A percentile compares a stretch with the other conserved stretches of the same genome.
Evolutionary conservation across 1,284 basidiomycete genomes (phyloP).

Genomic region (Cerioporus squamosus): DNA sequence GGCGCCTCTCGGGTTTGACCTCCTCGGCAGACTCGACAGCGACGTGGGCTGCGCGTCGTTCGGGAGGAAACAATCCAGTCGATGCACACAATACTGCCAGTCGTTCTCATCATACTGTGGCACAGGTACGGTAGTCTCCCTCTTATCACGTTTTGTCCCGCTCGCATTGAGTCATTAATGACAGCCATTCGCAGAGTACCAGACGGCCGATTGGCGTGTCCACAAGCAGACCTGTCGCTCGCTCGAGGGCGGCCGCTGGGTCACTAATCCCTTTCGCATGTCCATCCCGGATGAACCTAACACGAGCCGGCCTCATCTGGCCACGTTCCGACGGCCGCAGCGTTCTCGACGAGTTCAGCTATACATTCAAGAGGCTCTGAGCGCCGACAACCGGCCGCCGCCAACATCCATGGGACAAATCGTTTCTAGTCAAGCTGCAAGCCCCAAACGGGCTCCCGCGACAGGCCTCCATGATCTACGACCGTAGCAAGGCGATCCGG

Average conservation of each 20-base stretch:
- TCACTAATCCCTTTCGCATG: slow-evolving; percentile 33
- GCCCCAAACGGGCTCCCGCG: slow-evolving; percentile 1
- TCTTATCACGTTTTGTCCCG: not conserved
- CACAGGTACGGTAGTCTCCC: slow-evolving; percentile 24
- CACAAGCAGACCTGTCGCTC: slow-evolving; percentile 45
- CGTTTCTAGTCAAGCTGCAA: slow-evolving; percentile 49
- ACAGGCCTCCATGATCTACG: slow-evolving; percentile 41
- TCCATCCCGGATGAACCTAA: slow-evolving; percentile 9
- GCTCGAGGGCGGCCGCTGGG: slow-evolving; percentile 45
- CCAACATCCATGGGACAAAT: slow-evolving; percentile 41
- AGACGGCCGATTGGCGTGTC: slow-evolving; percentile 42
- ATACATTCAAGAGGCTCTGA: not conserved
- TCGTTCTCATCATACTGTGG: slow-evolving; percentile 42
- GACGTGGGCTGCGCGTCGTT: slow-evolving; percentile 44
- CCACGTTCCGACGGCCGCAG: slow-evolving; percentile 13
- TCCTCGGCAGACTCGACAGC: slow-evolving; percentile 40
- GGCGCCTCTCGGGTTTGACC: slow-evolving; percentile 39
- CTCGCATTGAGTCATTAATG: not conserved
- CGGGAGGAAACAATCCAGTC: slow-evolving; percentile 36
- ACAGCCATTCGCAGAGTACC: slow-evolving; percentile 44
- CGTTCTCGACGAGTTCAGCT: slow-evolving; percentile 1
- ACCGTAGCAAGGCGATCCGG: slow-evolving; percentile 41
- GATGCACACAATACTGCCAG: slow-evolving; percentile 43
- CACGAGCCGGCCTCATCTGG: not conserved
- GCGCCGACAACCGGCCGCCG: slow-evolving; percentile 11